Evolutionary conservation across 495 filamentous ascomycete genomes (phyloP).

Genomic region (Aspergillus haitiensis): DNA sequence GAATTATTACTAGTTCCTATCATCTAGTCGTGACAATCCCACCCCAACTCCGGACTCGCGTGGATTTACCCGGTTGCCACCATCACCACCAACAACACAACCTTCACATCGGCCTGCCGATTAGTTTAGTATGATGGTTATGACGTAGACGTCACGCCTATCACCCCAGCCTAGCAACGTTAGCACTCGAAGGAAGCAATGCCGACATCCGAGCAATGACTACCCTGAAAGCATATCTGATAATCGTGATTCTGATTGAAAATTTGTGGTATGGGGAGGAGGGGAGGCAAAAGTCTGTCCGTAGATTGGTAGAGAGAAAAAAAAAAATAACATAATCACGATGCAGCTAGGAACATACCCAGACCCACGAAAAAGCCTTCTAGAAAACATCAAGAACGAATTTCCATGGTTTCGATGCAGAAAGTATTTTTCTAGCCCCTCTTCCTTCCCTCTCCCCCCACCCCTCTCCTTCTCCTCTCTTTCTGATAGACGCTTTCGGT

Average conservation of each 20-base stretch:
- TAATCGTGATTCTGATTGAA: no score
- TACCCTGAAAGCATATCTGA: conserved; percentile 6
- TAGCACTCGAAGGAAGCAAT: conserved; percentile 1
- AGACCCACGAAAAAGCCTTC: conserved; percentile 31
- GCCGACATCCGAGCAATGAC: conserved; percentile 17
- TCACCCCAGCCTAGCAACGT: not conserved
- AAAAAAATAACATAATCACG: not conserved
- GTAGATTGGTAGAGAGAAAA: not conserved
- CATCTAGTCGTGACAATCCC: not conserved
- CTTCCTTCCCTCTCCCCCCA: not conserved
- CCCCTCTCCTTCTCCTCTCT: no score
- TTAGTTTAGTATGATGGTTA: conserved; percentile 9
- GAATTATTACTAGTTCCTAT: not conserved
- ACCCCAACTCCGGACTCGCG: not conserved
- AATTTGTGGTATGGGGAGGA: no score
- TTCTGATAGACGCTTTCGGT: conserved; percentile 8
- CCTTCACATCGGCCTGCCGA: conserved; percentile 12
- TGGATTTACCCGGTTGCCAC: conserved; percentile 19
- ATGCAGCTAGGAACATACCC: conserved; percentile 15
- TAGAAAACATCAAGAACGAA: conserved; percentile 37
- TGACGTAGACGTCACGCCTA: conserved; percentile 9
- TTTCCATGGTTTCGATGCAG: conserved; percentile 24
- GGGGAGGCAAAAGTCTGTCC: no score
- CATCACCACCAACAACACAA: not conserved
- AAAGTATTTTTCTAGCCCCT: not conserved